Evolutionary conservation across 2,329 filamentous ascomycete species (phyloP).

Genomic region (Thelonectria rubi): DNA sequence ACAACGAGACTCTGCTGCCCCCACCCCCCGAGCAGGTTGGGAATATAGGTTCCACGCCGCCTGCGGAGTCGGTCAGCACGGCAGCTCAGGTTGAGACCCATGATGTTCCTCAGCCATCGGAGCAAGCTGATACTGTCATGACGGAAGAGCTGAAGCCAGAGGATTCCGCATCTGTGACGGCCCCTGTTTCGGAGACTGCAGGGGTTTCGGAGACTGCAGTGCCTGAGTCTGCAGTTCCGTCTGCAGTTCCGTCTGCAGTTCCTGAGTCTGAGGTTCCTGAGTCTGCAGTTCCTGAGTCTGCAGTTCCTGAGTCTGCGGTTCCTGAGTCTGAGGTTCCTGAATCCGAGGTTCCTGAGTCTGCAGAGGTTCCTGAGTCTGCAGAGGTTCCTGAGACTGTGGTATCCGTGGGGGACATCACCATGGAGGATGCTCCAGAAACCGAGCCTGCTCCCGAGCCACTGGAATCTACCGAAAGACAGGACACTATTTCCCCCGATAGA

Average conservation of each 20-base stretch:
- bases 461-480: conserved; percentile 17
- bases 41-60: conserved; percentile 50
- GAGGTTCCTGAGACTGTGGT: conserved; percentile 35
- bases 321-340: too few species aligned
- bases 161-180: conserved; percentile 48
- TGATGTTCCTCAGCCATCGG: conserved; percentile 27
- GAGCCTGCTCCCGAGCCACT: too few species aligned
- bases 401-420: background rate
- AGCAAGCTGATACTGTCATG: conserved; percentile 46
- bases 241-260: too few species aligned
- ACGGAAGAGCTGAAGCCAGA: conserved; percentile 53
- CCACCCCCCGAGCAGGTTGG: conserved; percentile 53
- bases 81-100: conserved; percentile 35
- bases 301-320: too few species aligned
- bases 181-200: conserved; percentile 43
- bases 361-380: too few species aligned
- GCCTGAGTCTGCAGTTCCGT: too few species aligned
- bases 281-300: background rate
- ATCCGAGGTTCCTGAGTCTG: too few species aligned
- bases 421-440: background rate
- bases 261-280: conserved; percentile 41
- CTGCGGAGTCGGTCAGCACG: conserved; percentile 37
- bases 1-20: conserved; percentile 43
- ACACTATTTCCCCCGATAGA: conserved; percentile 32
- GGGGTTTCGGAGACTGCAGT: too few species aligned